These are phyloP conservation scores for Sphagnum fallax DNA, from an alignment of 228 moss, liverwort and hornwort genomes.

Conservation along the genomic window DNA sequence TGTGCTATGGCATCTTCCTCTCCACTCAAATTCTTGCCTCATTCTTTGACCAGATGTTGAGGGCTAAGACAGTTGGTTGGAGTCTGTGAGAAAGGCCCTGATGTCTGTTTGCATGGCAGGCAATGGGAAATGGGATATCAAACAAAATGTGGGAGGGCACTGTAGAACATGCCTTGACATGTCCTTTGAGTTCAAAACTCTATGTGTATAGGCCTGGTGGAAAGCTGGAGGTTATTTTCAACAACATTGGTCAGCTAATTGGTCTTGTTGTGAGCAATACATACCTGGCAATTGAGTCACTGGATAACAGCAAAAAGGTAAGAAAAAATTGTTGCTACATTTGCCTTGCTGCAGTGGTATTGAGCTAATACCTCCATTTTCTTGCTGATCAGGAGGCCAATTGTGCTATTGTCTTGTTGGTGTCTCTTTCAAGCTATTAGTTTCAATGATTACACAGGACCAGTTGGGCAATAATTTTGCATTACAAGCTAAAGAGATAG, in stretches of 20 bases:
- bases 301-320: conserved; percentile 83
- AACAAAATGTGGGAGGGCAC: conserved; percentile 99
- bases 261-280: conserved; percentile 74
- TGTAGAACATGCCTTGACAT: conserved; percentile 81
- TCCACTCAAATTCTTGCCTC: no score
- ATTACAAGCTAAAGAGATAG: no score
- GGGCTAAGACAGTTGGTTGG: no score
- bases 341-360: neutral
- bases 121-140: conserved; percentile 83
- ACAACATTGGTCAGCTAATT: conserved; percentile 90
- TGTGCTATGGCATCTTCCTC: no score
- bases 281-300: conserved; percentile 83
- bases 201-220: conserved; percentile 81
- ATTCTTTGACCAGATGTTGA: no score
- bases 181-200: conserved; percentile 71
- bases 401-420: no score
- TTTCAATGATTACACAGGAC: no score
- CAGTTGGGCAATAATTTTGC: no score
- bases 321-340: neutral
- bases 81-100: no score
- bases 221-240: conserved; percentile 88
- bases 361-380: no score
- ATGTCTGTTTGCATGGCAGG: conserved; percentile 14
- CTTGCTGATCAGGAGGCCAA: no score
- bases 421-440: no score